Conservation (phyloP, 2,329 filamentous ascomycete species). For the Juglanconis juglandina region DNA sequence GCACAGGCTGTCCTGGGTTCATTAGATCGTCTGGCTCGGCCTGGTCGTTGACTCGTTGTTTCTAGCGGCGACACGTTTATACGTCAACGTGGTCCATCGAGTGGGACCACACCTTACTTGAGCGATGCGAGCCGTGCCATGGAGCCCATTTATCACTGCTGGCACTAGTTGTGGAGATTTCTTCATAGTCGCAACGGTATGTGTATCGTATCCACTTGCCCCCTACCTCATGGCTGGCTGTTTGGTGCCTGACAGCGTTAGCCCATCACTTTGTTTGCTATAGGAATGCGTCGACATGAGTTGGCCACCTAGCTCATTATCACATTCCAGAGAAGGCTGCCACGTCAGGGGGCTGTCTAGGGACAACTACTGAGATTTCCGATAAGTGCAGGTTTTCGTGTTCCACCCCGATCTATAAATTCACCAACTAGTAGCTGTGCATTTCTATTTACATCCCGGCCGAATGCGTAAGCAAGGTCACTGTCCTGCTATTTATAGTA, state of each 20-base stretch:
- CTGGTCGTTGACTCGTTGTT: neutral
- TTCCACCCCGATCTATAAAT: neutral
- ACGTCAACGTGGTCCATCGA: neutral
- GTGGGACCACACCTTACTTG: neutral
- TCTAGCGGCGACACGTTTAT: neutral
- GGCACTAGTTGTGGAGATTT: neutral
- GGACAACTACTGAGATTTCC: neutral
- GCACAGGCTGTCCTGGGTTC: neutral
- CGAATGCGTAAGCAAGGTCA: conserved; percentile 23
- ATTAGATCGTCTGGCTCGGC: neutral
- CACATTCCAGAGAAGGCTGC: neutral
- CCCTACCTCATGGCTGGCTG: too few relatives aligned
- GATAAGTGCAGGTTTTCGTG: neutral
- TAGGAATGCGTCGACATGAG: neutral
- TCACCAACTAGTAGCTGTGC: conserved; percentile 11
- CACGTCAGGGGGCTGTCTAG: neutral
- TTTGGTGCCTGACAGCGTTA: too few relatives aligned
- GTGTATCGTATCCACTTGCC: too few relatives aligned
- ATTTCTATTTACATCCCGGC: conserved; percentile 22
- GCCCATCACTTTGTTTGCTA: too few relatives aligned
- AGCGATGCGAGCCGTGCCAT: neutral
- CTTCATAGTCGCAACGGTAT: too few relatives aligned
- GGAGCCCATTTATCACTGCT: neutral
- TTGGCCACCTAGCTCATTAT: neutral
- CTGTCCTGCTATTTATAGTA: conserved; percentile 24